phyloP scores from a whole-genome alignment of 2,329 filamentous ascomycete species.

The Ceratocystis huliohia region DNA sequence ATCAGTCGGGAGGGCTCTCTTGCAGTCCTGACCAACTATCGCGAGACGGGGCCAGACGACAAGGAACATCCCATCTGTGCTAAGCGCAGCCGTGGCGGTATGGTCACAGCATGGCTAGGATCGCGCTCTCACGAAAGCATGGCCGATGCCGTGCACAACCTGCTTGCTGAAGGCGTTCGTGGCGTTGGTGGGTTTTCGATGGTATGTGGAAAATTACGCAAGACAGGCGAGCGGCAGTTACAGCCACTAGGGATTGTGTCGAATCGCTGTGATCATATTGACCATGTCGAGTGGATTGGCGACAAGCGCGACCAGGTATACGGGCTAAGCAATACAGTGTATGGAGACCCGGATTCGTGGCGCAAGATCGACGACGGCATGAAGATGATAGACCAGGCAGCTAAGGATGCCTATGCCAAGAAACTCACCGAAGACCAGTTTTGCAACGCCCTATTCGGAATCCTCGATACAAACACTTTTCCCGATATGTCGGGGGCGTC shows the following conservation, averaged over 20 bases:
- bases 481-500: constrained; percentile 32
- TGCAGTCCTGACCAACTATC: constrained; percentile 55
- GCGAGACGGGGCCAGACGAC: constrained; percentile 41
- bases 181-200: constrained; percentile 55
- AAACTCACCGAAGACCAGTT: constrained; percentile 36
- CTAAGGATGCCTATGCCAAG: constrained; percentile 32
- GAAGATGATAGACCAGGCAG: constrained; percentile 32
- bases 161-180: constrained; percentile 43
- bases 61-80: constrained; percentile 41
- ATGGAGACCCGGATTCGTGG: constrained; percentile 42
- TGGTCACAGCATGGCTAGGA: constrained; percentile 51
- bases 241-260: constrained; percentile 49
- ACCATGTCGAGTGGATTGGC: constrained; percentile 46
- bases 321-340: constrained; percentile 51
- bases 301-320: constrained; percentile 40
- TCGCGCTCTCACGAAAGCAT: constrained; percentile 37
- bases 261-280: constrained; percentile 42
- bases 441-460: constrained; percentile 37
- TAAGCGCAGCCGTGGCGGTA: constrained; percentile 46
- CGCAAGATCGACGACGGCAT: constrained; percentile 47
- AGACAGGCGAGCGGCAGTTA: constrained; percentile 23
- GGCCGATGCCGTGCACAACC: constrained; percentile 37
- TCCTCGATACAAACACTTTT: constrained; percentile 47
- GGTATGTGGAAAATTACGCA: constrained; percentile 47
- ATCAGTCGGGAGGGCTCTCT: constrained; percentile 47